These are phyloP conservation scores for Antrodiella citrinella DNA, from an alignment of 768 basidiomycete species.

Conservation along the genomic window DNA sequence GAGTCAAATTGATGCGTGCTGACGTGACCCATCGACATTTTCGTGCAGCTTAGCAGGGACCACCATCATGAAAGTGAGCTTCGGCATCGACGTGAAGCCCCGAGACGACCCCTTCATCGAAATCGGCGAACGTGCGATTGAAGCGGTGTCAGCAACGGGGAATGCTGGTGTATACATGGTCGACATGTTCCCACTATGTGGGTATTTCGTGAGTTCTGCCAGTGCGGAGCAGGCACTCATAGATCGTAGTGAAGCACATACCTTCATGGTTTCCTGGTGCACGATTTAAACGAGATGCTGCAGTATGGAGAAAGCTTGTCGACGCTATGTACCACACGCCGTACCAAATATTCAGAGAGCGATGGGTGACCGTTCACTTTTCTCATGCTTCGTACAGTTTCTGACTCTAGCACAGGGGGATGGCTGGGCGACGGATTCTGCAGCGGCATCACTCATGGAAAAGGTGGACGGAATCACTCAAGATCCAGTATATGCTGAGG, in stretches of 20 bases:
- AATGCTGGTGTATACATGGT: constrained; percentile 12
- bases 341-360: neutral
- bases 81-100: constrained; percentile 10
- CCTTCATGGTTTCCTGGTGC: constrained; percentile 22
- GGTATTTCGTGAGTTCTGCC: neutral
- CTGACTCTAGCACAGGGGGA: constrained; percentile 1
- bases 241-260: constrained; percentile 12
- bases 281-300: constrained; percentile 16
- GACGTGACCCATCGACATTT: constrained; percentile 1
- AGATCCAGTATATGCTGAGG: constrained; percentile 8
- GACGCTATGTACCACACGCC: neutral
- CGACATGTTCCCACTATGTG: constrained; percentile 3
- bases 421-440: constrained; percentile 5
- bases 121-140: constrained; percentile 8
- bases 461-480: neutral
- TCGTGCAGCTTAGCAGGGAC: constrained; percentile 9
- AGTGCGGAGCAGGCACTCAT: neutral
- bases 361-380: no score
- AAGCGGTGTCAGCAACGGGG: constrained; percentile 4
- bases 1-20: neutral
- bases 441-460: constrained; percentile 4
- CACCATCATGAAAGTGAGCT: constrained; percentile 10
- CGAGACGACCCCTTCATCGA: constrained; percentile 12
- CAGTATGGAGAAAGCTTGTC: constrained; percentile 1
- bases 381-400: no score